Evolutionary conservation across 257 asterid species (phyloP).

Genomic region (Thymus mandschuricus): DNA sequence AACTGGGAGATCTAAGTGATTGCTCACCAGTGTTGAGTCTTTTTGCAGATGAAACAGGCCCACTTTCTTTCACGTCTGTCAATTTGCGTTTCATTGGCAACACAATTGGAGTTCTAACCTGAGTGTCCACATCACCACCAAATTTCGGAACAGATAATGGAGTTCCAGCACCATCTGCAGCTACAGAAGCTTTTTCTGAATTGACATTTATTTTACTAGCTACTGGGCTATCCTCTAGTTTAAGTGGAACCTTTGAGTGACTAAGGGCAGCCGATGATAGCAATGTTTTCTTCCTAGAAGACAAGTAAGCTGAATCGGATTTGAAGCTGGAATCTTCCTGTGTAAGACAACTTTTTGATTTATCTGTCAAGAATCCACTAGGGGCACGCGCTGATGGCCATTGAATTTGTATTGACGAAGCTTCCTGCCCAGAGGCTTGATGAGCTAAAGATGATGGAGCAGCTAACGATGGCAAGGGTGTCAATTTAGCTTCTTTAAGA

Average conservation of each 20-base stretch:
- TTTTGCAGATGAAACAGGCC: constrained; percentile 52
- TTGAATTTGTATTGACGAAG: constrained; percentile 64
- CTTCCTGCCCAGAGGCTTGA: constrained; percentile 72
- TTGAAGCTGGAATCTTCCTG: constrained; percentile 53
- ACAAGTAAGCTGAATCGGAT: constrained; percentile 51
- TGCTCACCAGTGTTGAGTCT: constrained; percentile 74
- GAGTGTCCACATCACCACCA: constrained; percentile 55
- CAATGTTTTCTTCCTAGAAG: constrained; percentile 58
- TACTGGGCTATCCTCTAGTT: constrained; percentile 50
- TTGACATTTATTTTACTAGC: constrained; percentile 42
- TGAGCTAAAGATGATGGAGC: constrained; percentile 83
- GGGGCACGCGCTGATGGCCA: constrained; percentile 91
- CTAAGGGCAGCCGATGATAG: constrained; percentile 49
- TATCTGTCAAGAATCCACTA: constrained; percentile 73
- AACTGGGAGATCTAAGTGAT: constrained; percentile 57
- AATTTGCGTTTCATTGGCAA: constrained; percentile 90
- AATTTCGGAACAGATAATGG: constrained; percentile 54
- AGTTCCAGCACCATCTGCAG: constrained; percentile 51
- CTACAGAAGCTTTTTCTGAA: constrained; percentile 43
- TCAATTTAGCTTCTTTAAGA: constrained; percentile 87
- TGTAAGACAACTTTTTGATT: constrained; percentile 44
- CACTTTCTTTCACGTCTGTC: constrained; percentile 66
- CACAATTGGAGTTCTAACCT: constrained; percentile 71
- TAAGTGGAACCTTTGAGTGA: constrained; percentile 42
- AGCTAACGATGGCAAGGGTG: constrained; percentile 89